Evolutionary conservation across 176 grass and related monocot genomes (phyloP).

Genomic region (Avena sativa): DNA sequence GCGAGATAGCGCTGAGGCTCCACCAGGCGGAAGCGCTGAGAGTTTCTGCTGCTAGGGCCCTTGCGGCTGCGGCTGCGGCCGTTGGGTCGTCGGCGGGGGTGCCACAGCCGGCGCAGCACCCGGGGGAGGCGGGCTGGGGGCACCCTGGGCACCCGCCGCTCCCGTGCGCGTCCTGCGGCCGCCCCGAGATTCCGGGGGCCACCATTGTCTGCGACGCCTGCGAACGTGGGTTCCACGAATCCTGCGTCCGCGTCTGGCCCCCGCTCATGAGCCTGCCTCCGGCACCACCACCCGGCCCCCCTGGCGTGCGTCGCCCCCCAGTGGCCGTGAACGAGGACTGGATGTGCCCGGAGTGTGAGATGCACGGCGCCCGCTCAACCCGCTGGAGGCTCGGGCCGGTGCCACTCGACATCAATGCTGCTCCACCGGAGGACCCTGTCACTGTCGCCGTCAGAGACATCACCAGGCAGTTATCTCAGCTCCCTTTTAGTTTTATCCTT

Average conservation of each 20-base stretch:
- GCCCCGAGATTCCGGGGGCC: constrained; percentile 46
- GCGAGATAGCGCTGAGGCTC: constrained; percentile 46
- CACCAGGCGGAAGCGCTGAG: constrained; percentile 30
- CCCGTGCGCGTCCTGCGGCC: constrained; percentile 61
- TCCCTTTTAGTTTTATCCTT: constrained; percentile 9
- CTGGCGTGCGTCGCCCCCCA: constrained; percentile 53
- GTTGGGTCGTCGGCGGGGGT: not conserved
- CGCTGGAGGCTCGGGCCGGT: constrained; percentile 71
- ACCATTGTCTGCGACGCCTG: constrained; percentile 92
- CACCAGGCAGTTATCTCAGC: constrained; percentile 57
- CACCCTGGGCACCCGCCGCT: constrained; percentile 23
- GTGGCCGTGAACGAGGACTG: constrained; percentile 66
- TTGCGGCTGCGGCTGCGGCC: not conserved
- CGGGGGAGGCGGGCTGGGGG: constrained; percentile 67
- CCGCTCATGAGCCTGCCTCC: constrained; percentile 40
- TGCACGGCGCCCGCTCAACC: constrained; percentile 61
- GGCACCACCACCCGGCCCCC: constrained; percentile 17
- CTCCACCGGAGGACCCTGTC: constrained; percentile 66
- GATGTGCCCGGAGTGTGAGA: constrained; percentile 80
- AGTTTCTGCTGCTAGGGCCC: not conserved
- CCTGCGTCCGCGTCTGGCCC: constrained; percentile 64
- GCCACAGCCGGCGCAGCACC: constrained; percentile 56
- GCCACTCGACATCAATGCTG: constrained; percentile 80
- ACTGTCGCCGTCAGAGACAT: constrained; percentile 17
- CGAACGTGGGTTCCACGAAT: constrained; percentile 83